Base-by-base conservation (phyloP, 2,329 filamentous ascomycete genomes). In the Cladosporium sphaerospermum region DNA sequence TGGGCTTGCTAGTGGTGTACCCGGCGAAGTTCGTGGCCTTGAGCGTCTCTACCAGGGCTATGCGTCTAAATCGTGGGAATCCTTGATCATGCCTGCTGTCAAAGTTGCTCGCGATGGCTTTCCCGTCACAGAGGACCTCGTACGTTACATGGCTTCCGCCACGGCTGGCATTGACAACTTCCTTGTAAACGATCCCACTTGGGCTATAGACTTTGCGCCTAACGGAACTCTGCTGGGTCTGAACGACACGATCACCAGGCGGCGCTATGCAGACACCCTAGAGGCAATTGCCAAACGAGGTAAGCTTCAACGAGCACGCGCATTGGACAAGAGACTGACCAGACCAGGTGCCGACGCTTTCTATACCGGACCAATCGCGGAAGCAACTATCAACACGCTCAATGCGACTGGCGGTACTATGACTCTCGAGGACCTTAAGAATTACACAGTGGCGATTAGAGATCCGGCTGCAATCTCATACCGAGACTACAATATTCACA, bases 181-280 rank as follows among this genome's bases (percentile, higher is more conserved):
- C 62, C 72, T 96, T 0, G 73, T 83, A 0, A 76, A 86, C 3
- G 83, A 96, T 53, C 83, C 86, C 0, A 80, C 82, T 3, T 97
- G 89, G 86, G 89, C 91, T 0, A 69, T 87, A 45, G 92, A 96
- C 66, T 96, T 96, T 72, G 90, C 89, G 2, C 89, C 89, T 0
- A 83, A 91, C 56, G 92, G 90, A 3, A 85, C 78, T 0, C 74
- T 88, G 2, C 62, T 96, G 0, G 74, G 78, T 14, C 70, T 90
- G 2, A 89, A 88, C 14, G 88, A 95, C 45, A 85, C 71, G 0
- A 89, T 97, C 63, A 91, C 86, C 0, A 78, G 91, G 42, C 86
- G 84, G 64, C 80, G 91, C 54, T 95, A 91, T 65, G 90, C 88
- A 60, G 66, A 88, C 56, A 89, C 90, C 0, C 78, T 97, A 0